phyloP scores from a whole-genome alignment of 2,329 filamentous ascomycete species.

The Pseudogymnoascus verrucosus region DNA sequence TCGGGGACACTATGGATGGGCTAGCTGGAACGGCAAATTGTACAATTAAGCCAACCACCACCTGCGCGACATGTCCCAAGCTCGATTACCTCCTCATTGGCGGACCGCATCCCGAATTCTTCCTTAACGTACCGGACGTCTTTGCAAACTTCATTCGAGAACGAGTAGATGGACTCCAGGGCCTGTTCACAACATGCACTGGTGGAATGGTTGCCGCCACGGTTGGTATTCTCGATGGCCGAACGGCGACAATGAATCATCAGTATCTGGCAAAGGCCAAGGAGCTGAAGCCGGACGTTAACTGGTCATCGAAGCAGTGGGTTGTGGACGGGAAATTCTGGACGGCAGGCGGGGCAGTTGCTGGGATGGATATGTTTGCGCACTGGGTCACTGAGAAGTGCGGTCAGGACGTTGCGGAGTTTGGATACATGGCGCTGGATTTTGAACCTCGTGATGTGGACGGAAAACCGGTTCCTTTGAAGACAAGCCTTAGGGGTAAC shows the following conservation, averaged over 20 bases:
- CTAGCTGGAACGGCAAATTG: conserved; percentile 18
- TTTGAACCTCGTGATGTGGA: conserved; percentile 22
- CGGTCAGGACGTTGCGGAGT: conserved; percentile 17
- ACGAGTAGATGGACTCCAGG: conserved; percentile 41
- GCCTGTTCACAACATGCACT: conserved; percentile 35
- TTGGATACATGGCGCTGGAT: conserved; percentile 16
- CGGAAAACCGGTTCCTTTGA: background rate
- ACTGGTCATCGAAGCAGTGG: conserved; percentile 39
- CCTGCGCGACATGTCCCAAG: conserved; percentile 30
- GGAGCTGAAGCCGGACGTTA: conserved; percentile 32
- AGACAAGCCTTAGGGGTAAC: background rate
- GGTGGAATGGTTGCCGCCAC: conserved; percentile 27
- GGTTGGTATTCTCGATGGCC: conserved; percentile 35
- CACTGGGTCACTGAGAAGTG: conserved; percentile 21
- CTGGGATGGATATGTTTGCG: conserved; percentile 43
- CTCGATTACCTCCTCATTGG: conserved; percentile 32
- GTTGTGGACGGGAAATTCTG: conserved; percentile 38
- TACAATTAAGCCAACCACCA: conserved; percentile 25
- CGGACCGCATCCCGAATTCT: conserved; percentile 25
- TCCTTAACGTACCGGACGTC: conserved; percentile 23
- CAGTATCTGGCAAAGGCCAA: conserved; percentile 24
- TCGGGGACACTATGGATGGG: conserved; percentile 27
- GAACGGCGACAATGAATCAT: conserved; percentile 37
- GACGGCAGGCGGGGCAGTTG: conserved; percentile 38
- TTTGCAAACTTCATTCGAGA: conserved; percentile 35